Percentiles rank a stretch among this genome's conserved stretches.
Conservation (phyloP, 192 early-diverging fungal species). For the Coemansia sp. region DNA sequence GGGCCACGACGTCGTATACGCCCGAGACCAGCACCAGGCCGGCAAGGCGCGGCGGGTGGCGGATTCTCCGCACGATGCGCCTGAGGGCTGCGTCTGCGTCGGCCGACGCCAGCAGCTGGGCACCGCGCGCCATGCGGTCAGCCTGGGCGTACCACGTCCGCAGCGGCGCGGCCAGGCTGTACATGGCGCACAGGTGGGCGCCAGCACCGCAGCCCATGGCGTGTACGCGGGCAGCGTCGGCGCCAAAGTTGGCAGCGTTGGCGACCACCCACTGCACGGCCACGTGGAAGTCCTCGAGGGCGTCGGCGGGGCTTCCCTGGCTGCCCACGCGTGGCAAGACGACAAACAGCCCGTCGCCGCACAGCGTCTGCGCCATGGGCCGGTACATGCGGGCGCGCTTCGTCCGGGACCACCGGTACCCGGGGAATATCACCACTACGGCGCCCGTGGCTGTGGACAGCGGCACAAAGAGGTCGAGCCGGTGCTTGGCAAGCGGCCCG, state of each 20-base stretch:
- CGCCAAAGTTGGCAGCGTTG: constrained; percentile 50
- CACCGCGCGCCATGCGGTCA: constrained; percentile 44
- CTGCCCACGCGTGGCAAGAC: constrained; percentile 51
- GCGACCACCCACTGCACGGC: constrained; percentile 55
- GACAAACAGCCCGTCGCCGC: constrained; percentile 53
- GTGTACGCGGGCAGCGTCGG: constrained; percentile 46
- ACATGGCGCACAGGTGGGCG: constrained; percentile 54
- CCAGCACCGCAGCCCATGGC: constrained; percentile 54
- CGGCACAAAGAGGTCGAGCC: constrained; percentile 54
- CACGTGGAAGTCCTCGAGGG: constrained; percentile 48
- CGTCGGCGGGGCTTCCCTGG: constrained; percentile 34
- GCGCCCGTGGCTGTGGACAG: constrained; percentile 24
- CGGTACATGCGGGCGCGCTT: constrained; percentile 54
- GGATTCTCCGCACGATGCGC: constrained; percentile 26
- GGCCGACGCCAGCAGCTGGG: constrained; percentile 42
- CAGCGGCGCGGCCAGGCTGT: constrained; percentile 53
- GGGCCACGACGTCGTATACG: constrained; percentile 47
- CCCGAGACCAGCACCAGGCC: constrained; percentile 54
- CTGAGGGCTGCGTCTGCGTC: constrained; percentile 40
- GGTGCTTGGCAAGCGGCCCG: constrained; percentile 50
- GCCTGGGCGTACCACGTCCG: constrained; percentile 55
- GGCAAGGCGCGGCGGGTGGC: constrained; percentile 41
- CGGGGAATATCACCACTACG: constrained; percentile 47
- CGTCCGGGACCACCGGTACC: constrained; percentile 53
- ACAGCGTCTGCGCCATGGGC: constrained; percentile 57